Percentiles rank a stretch among this genome's conserved stretches.
Conservation (phyloP, 371 early-diverging fungal species). For the Mortierella sp. region DNA sequence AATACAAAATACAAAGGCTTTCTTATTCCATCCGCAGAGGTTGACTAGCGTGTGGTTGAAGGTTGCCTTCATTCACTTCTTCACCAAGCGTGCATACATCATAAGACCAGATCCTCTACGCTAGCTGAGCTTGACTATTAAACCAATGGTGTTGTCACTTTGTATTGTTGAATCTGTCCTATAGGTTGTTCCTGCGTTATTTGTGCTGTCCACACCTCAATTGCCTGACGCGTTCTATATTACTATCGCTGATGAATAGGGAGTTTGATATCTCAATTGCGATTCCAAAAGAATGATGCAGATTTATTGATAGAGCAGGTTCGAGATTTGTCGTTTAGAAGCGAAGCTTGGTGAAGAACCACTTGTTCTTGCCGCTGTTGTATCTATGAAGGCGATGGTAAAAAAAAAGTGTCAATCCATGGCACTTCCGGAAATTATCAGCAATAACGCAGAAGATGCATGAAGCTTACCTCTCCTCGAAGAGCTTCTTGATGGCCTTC, state of each 20-base stretch:
- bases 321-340: conserved; percentile 74
- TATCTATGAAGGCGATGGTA: conserved; percentile 64
- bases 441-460: background rate
- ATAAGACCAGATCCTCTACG: no score
- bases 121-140: no score
- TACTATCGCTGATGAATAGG: background rate
- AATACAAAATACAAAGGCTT: no score
- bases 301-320: conserved; percentile 20
- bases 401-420: background rate
- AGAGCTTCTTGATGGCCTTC: conserved; percentile 94
- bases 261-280: background rate
- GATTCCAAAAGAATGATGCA: conserved; percentile 7
- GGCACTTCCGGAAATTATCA: background rate
- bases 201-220: background rate
- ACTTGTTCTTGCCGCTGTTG: conserved; percentile 98
- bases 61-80: no score
- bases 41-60: no score
- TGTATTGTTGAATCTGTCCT: no score
- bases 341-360: conserved; percentile 99
- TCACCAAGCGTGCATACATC: no score
- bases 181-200: background rate
- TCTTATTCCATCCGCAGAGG: no score
- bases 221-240: background rate
- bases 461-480: conserved; percentile 83
- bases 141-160: no score